Conservation (phyloP, 2,329 filamentous ascomycete genomes). For the Colletotrichum agaves region DNA sequence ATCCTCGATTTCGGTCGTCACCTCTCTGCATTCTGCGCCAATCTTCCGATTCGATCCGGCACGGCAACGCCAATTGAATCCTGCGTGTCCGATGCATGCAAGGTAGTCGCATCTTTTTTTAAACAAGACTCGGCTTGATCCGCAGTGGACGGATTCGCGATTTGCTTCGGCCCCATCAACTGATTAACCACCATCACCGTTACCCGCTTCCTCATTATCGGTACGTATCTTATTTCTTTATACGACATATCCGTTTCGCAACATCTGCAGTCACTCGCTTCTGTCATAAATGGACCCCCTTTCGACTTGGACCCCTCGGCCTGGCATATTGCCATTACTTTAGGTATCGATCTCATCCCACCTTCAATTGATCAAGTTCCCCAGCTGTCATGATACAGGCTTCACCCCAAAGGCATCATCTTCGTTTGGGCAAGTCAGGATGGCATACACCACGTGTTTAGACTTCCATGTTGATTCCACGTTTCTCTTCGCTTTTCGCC, state of each 20-base stretch:
- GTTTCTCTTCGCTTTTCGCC: conserved; percentile 1
- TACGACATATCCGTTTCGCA: background rate
- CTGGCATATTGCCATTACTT: background rate
- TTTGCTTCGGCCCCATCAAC: conserved; percentile 34
- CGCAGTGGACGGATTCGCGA: conserved; percentile 37
- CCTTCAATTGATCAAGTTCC: background rate
- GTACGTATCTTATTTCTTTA: conserved; percentile 11
- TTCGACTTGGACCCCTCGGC: conserved; percentile 1
- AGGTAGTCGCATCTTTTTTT: conserved; percentile 27
- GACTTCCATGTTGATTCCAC: conserved; percentile 24
- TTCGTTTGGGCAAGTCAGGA: conserved; percentile 33
- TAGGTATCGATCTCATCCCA: conserved; percentile 23
- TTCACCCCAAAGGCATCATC: conserved; percentile 27
- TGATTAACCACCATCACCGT: background rate
- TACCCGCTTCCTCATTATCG: background rate
- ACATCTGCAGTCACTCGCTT: conserved; percentile 1
- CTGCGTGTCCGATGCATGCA: conserved; percentile 28
- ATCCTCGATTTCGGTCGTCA: background rate
- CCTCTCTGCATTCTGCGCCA: background rate
- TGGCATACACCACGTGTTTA: conserved; percentile 33
- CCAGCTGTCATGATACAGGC: conserved; percentile 31
- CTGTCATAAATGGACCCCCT: background rate
- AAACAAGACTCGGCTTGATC: conserved; percentile 35
- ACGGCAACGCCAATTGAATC: conserved; percentile 5
- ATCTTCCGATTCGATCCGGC: conserved; percentile 10